Evolutionary conservation across 345 rosid species (phyloP).

Genomic region (Eucalyptus tenuipes): DNA sequence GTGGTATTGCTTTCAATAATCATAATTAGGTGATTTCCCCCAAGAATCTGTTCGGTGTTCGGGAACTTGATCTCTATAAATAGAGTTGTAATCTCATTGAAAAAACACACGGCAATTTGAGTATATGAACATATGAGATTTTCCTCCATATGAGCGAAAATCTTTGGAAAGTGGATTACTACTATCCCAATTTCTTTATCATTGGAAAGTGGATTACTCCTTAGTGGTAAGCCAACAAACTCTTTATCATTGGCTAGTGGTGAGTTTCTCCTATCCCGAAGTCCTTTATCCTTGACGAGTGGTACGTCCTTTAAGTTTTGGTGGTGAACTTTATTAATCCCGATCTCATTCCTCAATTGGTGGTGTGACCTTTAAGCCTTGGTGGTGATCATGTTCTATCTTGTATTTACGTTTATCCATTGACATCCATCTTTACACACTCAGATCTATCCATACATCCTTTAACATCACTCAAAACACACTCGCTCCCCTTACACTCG

Average conservation of each 20-base stretch:
- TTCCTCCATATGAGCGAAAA: neutral
- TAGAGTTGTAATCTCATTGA: neutral
- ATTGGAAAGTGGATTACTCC: neutral
- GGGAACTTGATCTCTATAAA: neutral
- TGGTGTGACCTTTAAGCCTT: neutral
- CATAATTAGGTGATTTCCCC: neutral
- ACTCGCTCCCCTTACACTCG: no score
- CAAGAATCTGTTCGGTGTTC: accelerated
- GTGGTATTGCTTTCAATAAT: neutral
- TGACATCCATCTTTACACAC: neutral
- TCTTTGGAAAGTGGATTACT: neutral
- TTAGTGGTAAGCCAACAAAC: neutral
- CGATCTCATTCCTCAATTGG: neutral
- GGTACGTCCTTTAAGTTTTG: neutral
- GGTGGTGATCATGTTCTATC: neutral
- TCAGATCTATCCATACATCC: neutral
- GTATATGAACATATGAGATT: neutral
- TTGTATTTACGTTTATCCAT: neutral
- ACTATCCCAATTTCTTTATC: neutral
- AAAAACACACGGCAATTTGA: neutral
- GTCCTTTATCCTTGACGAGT: neutral
- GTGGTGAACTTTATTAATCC: neutral
- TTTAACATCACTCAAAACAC: neutral
- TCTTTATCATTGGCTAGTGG: neutral
- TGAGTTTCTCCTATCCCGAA: accelerated